phyloP scores from a whole-genome alignment of 768 basidiomycete genomes.

The Kwoniella sp. region DNA sequence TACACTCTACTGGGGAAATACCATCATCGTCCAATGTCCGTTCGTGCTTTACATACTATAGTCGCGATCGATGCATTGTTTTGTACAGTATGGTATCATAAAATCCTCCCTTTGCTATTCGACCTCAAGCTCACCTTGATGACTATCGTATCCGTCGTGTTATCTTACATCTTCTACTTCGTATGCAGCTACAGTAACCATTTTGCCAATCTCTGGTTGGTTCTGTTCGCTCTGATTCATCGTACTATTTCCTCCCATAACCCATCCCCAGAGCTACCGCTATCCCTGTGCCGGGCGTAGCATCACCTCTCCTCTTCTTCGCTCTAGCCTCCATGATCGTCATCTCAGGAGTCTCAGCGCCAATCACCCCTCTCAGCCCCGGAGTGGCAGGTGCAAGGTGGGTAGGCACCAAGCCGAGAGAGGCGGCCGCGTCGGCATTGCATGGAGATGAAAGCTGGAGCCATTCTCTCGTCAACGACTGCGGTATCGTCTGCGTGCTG shows the following conservation, averaged over 20 bases:
- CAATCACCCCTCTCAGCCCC: conserved; percentile 14
- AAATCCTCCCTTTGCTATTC: no score
- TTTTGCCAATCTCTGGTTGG: no score
- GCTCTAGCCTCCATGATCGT: conserved; percentile 20
- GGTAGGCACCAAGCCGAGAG: conserved; percentile 17
- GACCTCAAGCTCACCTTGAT: no score
- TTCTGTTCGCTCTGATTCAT: no score
- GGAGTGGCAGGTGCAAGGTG: conserved; percentile 21
- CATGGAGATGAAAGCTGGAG: conserved; percentile 18
- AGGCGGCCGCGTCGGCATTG: conserved; percentile 10
- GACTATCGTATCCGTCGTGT: no score
- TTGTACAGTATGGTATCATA: no score
- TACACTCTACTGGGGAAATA: no score
- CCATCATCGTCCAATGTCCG: no score
- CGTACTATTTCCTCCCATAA: neutral
- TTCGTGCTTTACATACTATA: no score
- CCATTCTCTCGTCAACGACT: conserved; percentile 16
- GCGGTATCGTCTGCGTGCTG: neutral
- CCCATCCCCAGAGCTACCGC: neutral
- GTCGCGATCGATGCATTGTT: no score
- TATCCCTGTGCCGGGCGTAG: conserved; percentile 1
- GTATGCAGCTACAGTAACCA: no score
- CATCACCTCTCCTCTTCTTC: conserved; percentile 18
- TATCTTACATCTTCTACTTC: no score
- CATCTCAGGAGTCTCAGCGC: conserved; percentile 22